Evolutionary conservation across 1,284 basidiomycete genomes (phyloP).

Genomic region (Rhodotorula sp.): DNA sequence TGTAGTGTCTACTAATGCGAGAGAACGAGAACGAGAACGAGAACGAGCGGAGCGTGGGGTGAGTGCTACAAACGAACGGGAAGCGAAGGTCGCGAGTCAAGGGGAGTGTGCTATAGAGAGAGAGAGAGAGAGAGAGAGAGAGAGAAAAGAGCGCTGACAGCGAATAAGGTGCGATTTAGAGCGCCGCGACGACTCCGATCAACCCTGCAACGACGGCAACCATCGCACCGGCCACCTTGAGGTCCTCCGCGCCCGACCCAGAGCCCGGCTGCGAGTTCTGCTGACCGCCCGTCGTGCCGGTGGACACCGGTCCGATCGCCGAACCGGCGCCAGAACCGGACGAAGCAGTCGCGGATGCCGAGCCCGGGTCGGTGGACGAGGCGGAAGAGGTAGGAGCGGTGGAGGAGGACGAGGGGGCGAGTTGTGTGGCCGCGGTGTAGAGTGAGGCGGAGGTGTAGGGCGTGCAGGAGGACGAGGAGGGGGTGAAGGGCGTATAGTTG

Average conservation of each 20-base stretch:
- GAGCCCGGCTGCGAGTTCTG: not conserved
- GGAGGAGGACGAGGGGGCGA: slow-evolving; percentile 29
- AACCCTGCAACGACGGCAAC: slow-evolving; percentile 5
- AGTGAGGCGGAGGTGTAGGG: slow-evolving; percentile 59
- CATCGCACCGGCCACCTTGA: slow-evolving; percentile 2
- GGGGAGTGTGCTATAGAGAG: not conserved
- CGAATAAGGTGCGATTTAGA: not conserved
- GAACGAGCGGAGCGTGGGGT: no score
- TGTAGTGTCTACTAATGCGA: no score
- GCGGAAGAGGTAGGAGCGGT: not conserved
- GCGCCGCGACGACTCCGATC: slow-evolving; percentile 2
- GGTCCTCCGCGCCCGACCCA: not conserved
- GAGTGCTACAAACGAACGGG: no score
- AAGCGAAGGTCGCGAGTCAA: no score
- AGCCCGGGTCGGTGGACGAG: not conserved
- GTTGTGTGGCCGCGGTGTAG: slow-evolving; percentile 48
- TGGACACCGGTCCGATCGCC: not conserved
- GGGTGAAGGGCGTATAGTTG: slow-evolving; percentile 62
- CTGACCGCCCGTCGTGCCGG: not conserved
- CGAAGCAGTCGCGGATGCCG: not conserved
- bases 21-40: no score
- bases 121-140: not conserved
- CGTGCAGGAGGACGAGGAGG: slow-evolving; percentile 62
- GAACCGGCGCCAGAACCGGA: not conserved
- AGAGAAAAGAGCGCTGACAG: no score